These are phyloP conservation scores for Pythium vanterpoolii DNA, from an alignment of 352 stramenopile genomes.

Conservation along the genomic window DNA sequence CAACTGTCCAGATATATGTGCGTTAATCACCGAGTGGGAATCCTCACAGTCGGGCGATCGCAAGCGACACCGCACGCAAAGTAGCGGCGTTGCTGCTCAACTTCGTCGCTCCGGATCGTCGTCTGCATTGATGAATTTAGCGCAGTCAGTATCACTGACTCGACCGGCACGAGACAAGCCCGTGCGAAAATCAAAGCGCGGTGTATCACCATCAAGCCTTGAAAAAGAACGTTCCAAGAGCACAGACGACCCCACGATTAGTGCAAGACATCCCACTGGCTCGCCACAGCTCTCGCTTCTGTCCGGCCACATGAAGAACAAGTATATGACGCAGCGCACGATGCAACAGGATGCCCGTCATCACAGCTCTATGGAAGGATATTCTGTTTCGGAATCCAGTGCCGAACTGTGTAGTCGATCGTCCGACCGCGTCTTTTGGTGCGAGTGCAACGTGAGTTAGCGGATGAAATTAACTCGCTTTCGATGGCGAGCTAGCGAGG, in stretches of 20 bases:
- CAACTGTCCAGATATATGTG: slow-evolving; percentile 2
- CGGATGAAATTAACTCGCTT: neutral
- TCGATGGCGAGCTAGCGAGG: slow-evolving; percentile 22
- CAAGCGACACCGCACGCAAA: slow-evolving; percentile 1
- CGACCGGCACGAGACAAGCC: neutral
- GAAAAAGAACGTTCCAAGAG: slow-evolving; percentile 3
- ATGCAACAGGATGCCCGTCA: neutral
- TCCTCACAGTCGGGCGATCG: neutral
- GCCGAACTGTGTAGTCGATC: neutral
- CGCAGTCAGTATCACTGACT: slow-evolving; percentile 1
- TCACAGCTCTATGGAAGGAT: too few relatives aligned
- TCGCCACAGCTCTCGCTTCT: slow-evolving; percentile 34
- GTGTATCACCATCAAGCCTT: neutral
- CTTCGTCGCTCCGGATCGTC: slow-evolving; percentile 3
- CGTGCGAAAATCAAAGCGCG: slow-evolving; percentile 2
- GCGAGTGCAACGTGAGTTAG: slow-evolving; percentile 51
- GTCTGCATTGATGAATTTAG: neutral
- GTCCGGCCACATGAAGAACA: slow-evolving; percentile 46
- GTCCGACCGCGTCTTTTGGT: slow-evolving; percentile 51
- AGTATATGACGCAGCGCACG: slow-evolving; percentile 27
- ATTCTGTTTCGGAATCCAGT: neutral
- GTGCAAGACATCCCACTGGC: neutral
- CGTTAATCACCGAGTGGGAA: slow-evolving; percentile 5
- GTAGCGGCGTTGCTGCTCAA: neutral
- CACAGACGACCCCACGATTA: neutral